A percentile compares a stretch with the other conserved stretches of the same genome.
Evolutionary conservation across 257 asterid genomes (phyloP).

Genomic region (Ilex aquifolium): DNA sequence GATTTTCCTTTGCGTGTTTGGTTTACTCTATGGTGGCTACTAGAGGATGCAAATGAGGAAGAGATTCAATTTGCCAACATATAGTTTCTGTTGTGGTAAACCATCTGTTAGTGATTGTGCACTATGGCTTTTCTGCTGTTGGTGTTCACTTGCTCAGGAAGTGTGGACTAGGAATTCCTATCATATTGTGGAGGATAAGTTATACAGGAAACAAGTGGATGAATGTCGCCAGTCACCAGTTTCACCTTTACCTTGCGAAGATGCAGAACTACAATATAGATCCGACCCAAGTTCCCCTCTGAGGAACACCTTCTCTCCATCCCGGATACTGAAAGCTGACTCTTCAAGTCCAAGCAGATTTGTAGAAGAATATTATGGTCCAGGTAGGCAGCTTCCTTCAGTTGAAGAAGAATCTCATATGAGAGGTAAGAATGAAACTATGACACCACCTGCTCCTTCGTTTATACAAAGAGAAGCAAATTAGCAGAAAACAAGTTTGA

Average conservation of each 20-base stretch:
- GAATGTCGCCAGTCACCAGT: too few species aligned
- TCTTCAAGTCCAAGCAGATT: too few species aligned
- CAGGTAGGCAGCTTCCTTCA: too few species aligned
- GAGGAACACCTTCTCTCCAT: too few species aligned
- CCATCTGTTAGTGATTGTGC: neutral
- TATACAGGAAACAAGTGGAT: neutral
- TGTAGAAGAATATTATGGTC: too few species aligned
- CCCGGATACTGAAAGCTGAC: too few species aligned
- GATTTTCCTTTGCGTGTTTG: neutral
- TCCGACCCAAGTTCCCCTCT: too few species aligned
- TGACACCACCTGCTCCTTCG: neutral
- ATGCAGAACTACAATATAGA: too few species aligned
- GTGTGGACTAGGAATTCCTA: neutral
- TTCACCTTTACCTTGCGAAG: too few species aligned
- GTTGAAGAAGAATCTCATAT: too few species aligned
- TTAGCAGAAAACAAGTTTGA: neutral
- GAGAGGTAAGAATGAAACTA: neutral
- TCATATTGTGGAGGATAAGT: neutral
- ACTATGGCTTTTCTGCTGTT: neutral
- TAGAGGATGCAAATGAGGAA: neutral
- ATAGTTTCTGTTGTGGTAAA: neutral
- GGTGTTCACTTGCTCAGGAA: neutral
- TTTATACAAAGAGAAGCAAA: neutral
- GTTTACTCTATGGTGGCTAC: neutral
- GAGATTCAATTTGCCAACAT: neutral